Evolutionary conservation across 306 rosid genomes (phyloP), one percentile per base, ranked within the genome.

Genomic region (Biancaea sappan): DNA sequence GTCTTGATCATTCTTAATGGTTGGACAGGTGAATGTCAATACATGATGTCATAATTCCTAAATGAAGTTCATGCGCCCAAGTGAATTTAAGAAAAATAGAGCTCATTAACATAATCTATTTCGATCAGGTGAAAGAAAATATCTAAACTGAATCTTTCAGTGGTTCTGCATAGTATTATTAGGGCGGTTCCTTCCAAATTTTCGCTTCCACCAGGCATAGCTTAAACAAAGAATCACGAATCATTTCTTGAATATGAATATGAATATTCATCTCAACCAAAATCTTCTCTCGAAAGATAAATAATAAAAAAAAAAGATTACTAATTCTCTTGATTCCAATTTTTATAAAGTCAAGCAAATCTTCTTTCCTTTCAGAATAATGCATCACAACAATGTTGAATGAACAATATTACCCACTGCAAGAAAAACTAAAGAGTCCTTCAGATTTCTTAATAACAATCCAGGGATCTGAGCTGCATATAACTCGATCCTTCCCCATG

Each of bases 391-490:
- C 58, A 29, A 28, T 43, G 48, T 24, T 44, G 32, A 57, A 26
- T 34, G 48, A 3, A 44, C 25, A 31, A 4, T 11, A 31, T 5
- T 19, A 21, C 25, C 35, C 34, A 40, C 12, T 8, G 29, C 61
- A 46, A 24, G 34, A 34, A 58, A 56, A 60, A 18, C 34, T 3
- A 50, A 32, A 40, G 10, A 8, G 29, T 13, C 31, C 26, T 51
- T 21, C 71, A 18, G 31, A 69, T 18, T 18, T 15, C 14, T 8
- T 0, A 28, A 61, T 19, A 40, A n/a, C n/a, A 52, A 40, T 28
- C n/a, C 19, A 64, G 35, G 69, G 77, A 71, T 78, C 34, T 63
- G 73, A 71, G 72, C 16, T 59, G 31, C 34, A 47, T 56, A 56
- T 40, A 29, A 15, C 22, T 14, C 6, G 64, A 1, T 9, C 19